Conservation (phyloP, 306 rosid species). For the Trifolium repens region DNA sequence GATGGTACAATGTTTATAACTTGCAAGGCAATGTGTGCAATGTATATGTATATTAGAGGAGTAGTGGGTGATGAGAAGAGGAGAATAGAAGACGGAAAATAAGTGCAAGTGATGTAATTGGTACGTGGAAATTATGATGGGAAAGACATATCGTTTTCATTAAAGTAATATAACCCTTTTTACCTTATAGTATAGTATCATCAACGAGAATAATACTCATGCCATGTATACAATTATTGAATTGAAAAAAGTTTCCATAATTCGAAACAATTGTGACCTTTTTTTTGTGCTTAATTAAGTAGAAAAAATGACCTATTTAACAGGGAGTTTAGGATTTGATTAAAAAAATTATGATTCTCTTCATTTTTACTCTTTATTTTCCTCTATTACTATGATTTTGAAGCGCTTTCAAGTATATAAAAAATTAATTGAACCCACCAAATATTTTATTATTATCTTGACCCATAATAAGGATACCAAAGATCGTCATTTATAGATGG, state of each 20-base stretch:
- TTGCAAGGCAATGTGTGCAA: conserved; percentile 6
- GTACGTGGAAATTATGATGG: conserved; percentile 13
- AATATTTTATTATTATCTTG: no score
- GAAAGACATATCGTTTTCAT: conserved; percentile 35
- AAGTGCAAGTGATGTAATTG: conserved; percentile 24
- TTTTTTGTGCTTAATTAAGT: no score
- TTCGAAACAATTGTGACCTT: conserved; percentile 5
- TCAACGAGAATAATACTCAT: conserved; percentile 26
- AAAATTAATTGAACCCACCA: no score
- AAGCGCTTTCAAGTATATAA: no score
- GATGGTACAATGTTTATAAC: background rate
- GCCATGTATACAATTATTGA: conserved; percentile 40
- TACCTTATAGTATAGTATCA: background rate
- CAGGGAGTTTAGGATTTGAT: no score
- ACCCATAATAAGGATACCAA: no score
- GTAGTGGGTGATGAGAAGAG: conserved; percentile 41
- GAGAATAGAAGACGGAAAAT: conserved; percentile 42
- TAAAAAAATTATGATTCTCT: no score
- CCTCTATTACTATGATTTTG: no score
- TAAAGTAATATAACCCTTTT: conserved; percentile 32
- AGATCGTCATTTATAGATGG: no score
- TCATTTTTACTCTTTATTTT: no score
- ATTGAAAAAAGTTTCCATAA: background rate
- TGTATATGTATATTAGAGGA: background rate
- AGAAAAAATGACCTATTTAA: no score